These are phyloP conservation scores for Solidago caesia DNA, from an alignment of 129 eudicot genomes.

Conservation along the genomic window DNA sequence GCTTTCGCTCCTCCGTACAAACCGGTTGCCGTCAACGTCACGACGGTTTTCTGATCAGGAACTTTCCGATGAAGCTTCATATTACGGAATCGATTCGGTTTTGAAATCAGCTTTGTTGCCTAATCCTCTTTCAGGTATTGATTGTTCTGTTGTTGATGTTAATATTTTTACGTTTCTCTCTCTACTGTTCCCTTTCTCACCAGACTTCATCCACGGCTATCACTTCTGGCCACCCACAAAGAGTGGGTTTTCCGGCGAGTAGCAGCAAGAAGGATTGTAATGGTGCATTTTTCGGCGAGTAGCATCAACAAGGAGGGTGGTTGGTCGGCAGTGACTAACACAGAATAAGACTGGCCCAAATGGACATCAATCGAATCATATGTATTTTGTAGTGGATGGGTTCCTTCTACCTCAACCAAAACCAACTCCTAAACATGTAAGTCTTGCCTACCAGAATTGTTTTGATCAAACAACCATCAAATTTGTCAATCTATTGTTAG, in stretches of 20 bases:
- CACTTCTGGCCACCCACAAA: too few species aligned
- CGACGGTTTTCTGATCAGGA: conserved; percentile 65
- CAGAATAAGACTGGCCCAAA: conserved; percentile 68
- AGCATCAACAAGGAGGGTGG: conserved; percentile 26
- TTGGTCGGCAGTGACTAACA: conserved; percentile 62
- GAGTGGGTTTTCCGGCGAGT: too few species aligned
- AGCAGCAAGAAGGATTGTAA: too few species aligned
- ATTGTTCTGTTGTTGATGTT: conserved; percentile 37
- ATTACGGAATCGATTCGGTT: conserved; percentile 63
- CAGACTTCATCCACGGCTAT: too few species aligned
- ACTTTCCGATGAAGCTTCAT: conserved; percentile 66
- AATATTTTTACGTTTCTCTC: not conserved
- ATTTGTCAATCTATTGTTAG: not conserved
- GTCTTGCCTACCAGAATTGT: conserved; percentile 49
- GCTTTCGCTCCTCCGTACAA: conserved; percentile 80
- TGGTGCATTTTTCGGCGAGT: not conserved
- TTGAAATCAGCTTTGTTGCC: conserved; percentile 58
- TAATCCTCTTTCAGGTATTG: conserved; percentile 55
- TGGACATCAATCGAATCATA: conserved; percentile 60
- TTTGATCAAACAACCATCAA: conserved; percentile 1
- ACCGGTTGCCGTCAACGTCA: conserved; percentile 60
- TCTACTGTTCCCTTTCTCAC: too few species aligned
- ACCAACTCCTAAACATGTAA: conserved; percentile 55
- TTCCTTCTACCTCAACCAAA: conserved; percentile 69
- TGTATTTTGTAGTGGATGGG: conserved; percentile 56